Evolutionary conservation across 1,284 basidiomycete genomes (phyloP), one percentile per base, ranked within the genome.

Genomic region (Austroboletus niveus): DNA sequence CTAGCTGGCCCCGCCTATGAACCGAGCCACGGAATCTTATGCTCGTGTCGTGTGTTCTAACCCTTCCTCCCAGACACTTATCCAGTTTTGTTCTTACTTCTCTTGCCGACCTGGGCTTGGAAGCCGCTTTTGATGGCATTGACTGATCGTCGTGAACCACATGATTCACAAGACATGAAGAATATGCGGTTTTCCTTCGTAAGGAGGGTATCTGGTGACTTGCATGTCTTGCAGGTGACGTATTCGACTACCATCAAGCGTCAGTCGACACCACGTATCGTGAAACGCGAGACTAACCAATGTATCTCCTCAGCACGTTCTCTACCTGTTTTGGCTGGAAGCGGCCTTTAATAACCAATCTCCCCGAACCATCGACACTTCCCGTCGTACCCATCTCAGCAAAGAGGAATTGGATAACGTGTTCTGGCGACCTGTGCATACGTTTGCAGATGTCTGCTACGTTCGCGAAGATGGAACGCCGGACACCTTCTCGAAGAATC

Each of bases 261-360:
- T 38, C 38, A 10, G 15, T 4, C n/a, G 22, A 31, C 14, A 20
- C 4, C 11, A 10, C 8, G 12, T 9, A 27, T 38, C 22, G 15
- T 52, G 42, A 45, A 29, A 35, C 11, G 29, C 46, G 4, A 39
- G 49, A 51, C 87, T 58, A 68, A 94, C 94, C 89, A 65, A 99
- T 98, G 72, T 99, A 99, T 59, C 94, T 85, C 68, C 96, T 82
- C 59, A 99, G 73, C 9, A 99, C 94, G 69, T 98, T 98, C 75
- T 99, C 97, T 60, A 99, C 89, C 72, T 98, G 95, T 75, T 98
- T 98, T 66, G 96, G 96, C 69, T 95, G 94, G 84, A 98, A 99
- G 57, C 94, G 85, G 68, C 96, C 96, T 70, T 92, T 95, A 79
- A 99, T 98, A 61, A 99, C 91, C 52, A 99, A 79, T 50, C 96